These are phyloP conservation scores for Amanita pallidorosea DNA, from an alignment of 768 basidiomycete genomes.

Conservation along the genomic window DNA sequence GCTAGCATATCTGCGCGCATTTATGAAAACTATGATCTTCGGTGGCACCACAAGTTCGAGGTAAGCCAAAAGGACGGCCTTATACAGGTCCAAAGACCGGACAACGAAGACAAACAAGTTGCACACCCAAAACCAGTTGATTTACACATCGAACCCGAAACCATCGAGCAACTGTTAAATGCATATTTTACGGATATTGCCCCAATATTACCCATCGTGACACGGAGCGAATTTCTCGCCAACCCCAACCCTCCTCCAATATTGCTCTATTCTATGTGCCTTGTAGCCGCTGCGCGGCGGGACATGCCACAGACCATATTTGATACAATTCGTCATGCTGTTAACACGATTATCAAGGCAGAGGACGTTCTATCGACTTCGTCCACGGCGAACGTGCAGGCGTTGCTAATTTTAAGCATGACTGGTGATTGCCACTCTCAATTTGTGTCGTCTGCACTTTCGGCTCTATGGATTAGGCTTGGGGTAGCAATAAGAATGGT, in stretches of 20 bases:
- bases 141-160: conserved; percentile 64
- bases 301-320: conserved; percentile 82
- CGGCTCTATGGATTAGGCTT: conserved; percentile 76
- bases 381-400: conserved; percentile 79
- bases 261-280: conserved; percentile 88
- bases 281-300: conserved; percentile 79
- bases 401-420: conserved; percentile 78
- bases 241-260: conserved; percentile 65
- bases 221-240: conserved; percentile 79
- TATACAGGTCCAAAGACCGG: conserved; percentile 67
- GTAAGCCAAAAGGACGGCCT: conserved; percentile 81
- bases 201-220: conserved; percentile 83
- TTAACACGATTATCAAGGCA: conserved; percentile 77
- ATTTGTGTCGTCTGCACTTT: conserved; percentile 76
- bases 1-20: conserved; percentile 74
- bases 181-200: conserved; percentile 85
- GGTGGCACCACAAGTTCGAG: conserved; percentile 84
- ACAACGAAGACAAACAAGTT: conserved; percentile 42
- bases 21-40: conserved; percentile 81
- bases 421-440: conserved; percentile 86
- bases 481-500: conserved; percentile 94
- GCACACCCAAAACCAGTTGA: conserved; percentile 55
- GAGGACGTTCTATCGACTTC: conserved; percentile 89
- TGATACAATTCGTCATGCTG: conserved; percentile 77
- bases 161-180: conserved; percentile 78